phyloP scores from a whole-genome alignment of 192 early-diverging fungal species.

The Pilaira anomala region DNA sequence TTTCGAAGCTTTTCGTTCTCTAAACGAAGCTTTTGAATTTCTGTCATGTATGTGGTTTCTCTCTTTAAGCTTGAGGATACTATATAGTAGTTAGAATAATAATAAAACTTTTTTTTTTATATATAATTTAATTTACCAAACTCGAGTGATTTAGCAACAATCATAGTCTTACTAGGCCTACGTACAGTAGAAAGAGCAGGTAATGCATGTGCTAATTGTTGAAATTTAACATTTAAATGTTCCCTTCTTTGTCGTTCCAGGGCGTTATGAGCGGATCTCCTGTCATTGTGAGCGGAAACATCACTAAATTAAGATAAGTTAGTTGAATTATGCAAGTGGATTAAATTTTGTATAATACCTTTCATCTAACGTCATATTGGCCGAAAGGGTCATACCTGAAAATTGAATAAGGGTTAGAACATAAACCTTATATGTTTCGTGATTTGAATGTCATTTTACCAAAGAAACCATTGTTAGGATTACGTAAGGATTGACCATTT shows the following conservation, averaged over 20 bases:
- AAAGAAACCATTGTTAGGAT: conserved; percentile 17
- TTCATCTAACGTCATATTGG: conserved; percentile 19
- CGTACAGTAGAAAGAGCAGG: conserved; percentile 68
- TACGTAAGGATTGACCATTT: conserved; percentile 14
- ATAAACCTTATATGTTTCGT: not conserved
- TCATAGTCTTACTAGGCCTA: conserved; percentile 78
- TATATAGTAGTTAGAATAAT: conserved; percentile 6
- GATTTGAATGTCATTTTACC: not conserved
- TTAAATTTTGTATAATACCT: conserved; percentile 2
- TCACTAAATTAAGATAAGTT: not conserved
- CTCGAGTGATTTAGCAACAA: conserved; percentile 76
- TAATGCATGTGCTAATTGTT: conserved; percentile 77
- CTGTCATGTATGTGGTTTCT: conserved; percentile 17
- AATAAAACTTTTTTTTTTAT: not conserved
- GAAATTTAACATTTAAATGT: conserved; percentile 75
- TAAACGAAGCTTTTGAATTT: conserved; percentile 26
- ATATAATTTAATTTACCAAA: conserved; percentile 42
- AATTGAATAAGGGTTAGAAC: not conserved
- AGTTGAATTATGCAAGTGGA: not conserved
- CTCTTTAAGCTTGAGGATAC: conserved; percentile 19
- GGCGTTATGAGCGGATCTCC: conserved; percentile 77
- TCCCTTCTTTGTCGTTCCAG: conserved; percentile 80
- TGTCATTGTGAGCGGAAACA: conserved; percentile 43
- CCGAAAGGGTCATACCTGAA: conserved; percentile 14
- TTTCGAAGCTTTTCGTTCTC: conserved; percentile 26